phyloP scores from a whole-genome alignment of 352 stramenopile species.

The Thalassiosira mediterranea region DNA sequence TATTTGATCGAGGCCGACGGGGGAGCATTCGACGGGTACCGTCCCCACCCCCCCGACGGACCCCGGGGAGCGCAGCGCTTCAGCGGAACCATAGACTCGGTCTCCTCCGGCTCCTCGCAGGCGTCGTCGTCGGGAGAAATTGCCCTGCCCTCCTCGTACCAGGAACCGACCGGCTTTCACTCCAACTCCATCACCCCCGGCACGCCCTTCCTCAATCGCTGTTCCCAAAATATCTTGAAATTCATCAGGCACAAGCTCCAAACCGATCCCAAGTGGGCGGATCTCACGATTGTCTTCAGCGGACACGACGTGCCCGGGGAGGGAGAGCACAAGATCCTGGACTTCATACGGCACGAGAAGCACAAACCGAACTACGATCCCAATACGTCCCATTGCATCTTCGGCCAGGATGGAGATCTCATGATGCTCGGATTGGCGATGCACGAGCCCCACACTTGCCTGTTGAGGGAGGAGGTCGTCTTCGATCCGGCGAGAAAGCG shows the following conservation, averaged over 20 bases:
- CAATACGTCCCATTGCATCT: slow-evolving; percentile 90
- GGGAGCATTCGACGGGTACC: slow-evolving; percentile 54
- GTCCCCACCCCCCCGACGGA: slow-evolving; percentile 74
- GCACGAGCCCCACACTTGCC: slow-evolving; percentile 95
- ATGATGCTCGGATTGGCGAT: slow-evolving; percentile 97
- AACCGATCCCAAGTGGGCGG: slow-evolving; percentile 92
- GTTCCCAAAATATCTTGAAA: slow-evolving; percentile 87
- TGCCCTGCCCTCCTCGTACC: too few relatives aligned
- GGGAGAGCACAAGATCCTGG: slow-evolving; percentile 99
- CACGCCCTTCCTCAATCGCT: slow-evolving; percentile 94
- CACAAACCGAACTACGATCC: slow-evolving; percentile 90
- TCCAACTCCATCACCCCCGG: slow-evolving; percentile 99
- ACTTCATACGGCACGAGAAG: slow-evolving; percentile 94
- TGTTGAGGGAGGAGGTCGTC: slow-evolving; percentile 92
- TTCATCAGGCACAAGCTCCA: slow-evolving; percentile 92
- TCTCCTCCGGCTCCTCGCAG: background rate
- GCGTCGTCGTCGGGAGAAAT: too few relatives aligned
- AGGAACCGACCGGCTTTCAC: slow-evolving; percentile 90
- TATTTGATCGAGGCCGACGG: slow-evolving; percentile 47
- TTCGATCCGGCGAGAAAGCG: slow-evolving; percentile 61
- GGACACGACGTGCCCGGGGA: slow-evolving; percentile 97
- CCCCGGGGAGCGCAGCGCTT: slow-evolving; percentile 48
- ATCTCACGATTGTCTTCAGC: slow-evolving; percentile 96
- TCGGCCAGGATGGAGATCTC: slow-evolving; percentile 97
- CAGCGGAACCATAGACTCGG: slow-evolving; percentile 75